Conservation (phyloP, 1,139 yeast species). For the Kurtzmaniella natalensis region DNA sequence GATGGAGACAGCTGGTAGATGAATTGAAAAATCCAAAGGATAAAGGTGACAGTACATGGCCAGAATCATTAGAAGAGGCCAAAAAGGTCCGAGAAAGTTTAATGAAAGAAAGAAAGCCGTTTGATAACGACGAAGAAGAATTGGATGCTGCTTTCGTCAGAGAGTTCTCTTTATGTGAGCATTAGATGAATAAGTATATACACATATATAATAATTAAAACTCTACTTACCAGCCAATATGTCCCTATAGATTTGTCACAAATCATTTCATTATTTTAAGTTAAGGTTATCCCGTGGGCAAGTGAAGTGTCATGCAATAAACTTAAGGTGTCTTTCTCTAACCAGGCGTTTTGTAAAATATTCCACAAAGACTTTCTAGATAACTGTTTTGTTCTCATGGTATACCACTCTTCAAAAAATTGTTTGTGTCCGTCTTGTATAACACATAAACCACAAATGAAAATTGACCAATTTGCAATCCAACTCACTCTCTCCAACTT, state of each 20-base stretch:
- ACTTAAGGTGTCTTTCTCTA: not conserved
- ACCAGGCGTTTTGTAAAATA: not conserved
- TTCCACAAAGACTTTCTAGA: not conserved
- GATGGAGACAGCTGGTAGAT: not conserved
- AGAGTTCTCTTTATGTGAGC: constrained; percentile 28
- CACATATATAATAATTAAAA: no score
- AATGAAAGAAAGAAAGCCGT: constrained; percentile 29
- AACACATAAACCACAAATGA: constrained; percentile 1
- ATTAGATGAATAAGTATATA: no score
- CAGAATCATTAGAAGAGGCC: constrained; percentile 9
- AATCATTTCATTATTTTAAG: not conserved
- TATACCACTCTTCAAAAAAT: not conserved
- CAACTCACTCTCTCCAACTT: not conserved
- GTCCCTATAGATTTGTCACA: no score
- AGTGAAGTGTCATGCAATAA: not conserved
- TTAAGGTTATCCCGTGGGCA: not conserved
- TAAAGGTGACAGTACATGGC: constrained; percentile 11
- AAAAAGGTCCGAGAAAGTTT: constrained; percentile 19
- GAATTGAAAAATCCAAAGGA: not conserved
- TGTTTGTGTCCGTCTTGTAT: not conserved
- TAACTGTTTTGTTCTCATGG: not conserved
- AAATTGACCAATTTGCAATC: constrained; percentile 1
- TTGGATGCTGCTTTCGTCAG: constrained; percentile 14
- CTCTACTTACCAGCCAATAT: no score
- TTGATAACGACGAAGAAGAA: constrained; percentile 10